A percentile compares a stretch with the other conserved stretches of the same genome.
phyloP scores from a whole-genome alignment of 1,284 basidiomycete species.

The Fistulinella cinereoalba region DNA sequence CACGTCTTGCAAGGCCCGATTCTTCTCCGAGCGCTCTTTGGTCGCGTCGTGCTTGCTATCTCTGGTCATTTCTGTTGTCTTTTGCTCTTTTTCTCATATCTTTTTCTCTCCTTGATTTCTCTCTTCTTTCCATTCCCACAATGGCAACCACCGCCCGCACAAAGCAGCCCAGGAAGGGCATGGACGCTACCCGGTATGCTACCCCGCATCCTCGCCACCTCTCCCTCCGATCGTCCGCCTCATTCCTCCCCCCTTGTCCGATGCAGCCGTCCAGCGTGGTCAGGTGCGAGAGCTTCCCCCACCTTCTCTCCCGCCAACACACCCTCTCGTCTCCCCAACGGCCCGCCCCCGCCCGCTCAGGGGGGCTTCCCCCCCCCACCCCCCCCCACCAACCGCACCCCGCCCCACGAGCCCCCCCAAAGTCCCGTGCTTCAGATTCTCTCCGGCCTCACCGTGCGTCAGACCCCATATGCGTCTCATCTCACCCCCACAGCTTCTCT shows the following conservation, averaged over 20 bases:
- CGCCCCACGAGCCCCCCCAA: conserved; percentile 42
- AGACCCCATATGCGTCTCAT: conserved; percentile 11
- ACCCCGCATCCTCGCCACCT: conserved; percentile 14
- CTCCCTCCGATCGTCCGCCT: conserved; percentile 9
- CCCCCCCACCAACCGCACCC: conserved; percentile 47
- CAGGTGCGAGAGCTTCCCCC: conserved; percentile 60
- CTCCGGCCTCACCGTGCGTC: conserved; percentile 61
- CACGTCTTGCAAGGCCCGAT: conserved; percentile 20
- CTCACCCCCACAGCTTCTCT: conserved; percentile 22
- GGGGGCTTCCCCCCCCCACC: conserved; percentile 50
- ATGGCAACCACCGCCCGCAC: conserved; percentile 63
- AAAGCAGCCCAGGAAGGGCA: conserved; percentile 57
- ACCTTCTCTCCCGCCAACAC: conserved; percentile 58
- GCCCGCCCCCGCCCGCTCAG: conserved; percentile 35
- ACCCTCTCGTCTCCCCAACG: conserved; percentile 49
- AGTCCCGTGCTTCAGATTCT: conserved; percentile 60
- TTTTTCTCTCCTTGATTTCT: conserved; percentile 35
- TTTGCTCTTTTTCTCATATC: conserved; percentile 27
- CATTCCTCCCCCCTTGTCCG: conserved; percentile 6
- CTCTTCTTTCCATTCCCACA: conserved; percentile 22
- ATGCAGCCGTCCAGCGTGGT: conserved; percentile 61
- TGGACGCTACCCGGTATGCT: conserved; percentile 51
- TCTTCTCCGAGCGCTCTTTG: conserved; percentile 22
- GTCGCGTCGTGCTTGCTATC: conserved; percentile 37
- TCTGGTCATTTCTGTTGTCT: conserved; percentile 36